A percentile compares a stretch with the other conserved stretches of the same genome.
phyloP scores from a whole-genome alignment of 768 basidiomycete species.

The Boletus fagicola region DNA sequence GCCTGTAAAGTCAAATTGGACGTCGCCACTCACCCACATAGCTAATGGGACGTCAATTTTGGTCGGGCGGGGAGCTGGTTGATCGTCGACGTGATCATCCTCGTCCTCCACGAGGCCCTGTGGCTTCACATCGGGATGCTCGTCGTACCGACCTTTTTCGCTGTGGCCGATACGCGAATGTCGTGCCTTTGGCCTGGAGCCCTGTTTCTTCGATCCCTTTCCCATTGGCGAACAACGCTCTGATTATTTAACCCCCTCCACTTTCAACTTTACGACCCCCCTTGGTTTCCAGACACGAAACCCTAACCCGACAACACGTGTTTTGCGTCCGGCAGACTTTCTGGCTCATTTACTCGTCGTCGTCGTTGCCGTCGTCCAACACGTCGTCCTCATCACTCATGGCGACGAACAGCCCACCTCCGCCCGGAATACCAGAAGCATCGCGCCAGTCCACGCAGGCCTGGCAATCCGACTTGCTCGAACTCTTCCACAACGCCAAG shows the following conservation, averaged over 20 bases:
- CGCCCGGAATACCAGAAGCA: constrained; percentile 48
- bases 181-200: background rate
- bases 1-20: background rate
- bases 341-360: constrained; percentile 12
- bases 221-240: background rate
- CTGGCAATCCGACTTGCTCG: constrained; percentile 81
- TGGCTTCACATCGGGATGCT: background rate
- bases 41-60: constrained; percentile 69
- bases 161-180: background rate
- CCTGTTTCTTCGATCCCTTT: constrained; percentile 5
- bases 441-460: constrained; percentile 60
- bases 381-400: constrained; percentile 27
- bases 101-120: background rate
- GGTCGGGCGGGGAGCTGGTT: background rate
- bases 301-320: constrained; percentile 34
- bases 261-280: background rate
- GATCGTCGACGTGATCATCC: background rate
- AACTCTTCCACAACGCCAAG: constrained; percentile 78
- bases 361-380: constrained; percentile 25
- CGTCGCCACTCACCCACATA: constrained; percentile 79
- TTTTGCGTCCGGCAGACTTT: constrained; percentile 19
- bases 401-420: constrained; percentile 29
- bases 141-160: background rate
- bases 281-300: background rate
- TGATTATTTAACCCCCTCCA: background rate